Conservation (phyloP, 1,139 yeast genomes). For the Pichia terricola region DNA sequence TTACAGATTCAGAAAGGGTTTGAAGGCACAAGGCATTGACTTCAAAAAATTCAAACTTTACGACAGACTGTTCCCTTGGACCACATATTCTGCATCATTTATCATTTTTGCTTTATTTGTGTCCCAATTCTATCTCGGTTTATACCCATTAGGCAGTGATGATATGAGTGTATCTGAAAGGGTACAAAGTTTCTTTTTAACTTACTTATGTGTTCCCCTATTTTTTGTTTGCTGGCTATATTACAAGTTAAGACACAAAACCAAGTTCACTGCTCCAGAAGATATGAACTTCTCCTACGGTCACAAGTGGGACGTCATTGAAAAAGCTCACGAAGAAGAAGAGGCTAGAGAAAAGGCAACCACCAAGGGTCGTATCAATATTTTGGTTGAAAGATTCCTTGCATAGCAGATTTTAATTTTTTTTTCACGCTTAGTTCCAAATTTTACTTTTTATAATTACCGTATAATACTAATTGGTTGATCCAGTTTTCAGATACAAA, state of each 20-base stretch:
- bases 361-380: slow-evolving; percentile 6
- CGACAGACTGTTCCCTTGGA: slow-evolving; percentile 19
- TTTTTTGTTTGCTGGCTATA: slow-evolving; percentile 13
- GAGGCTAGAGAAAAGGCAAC: slow-evolving; percentile 10
- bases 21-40: slow-evolving; percentile 17
- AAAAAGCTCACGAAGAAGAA: slow-evolving; percentile 7
- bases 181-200: slow-evolving; percentile 15
- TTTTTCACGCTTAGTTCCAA: no score
- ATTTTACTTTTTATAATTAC: no score
- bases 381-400: slow-evolving; percentile 11
- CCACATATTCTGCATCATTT: slow-evolving; percentile 16
- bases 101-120: slow-evolving; percentile 14
- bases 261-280: slow-evolving; percentile 10
- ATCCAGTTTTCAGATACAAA: no score
- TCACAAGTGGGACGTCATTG: slow-evolving; percentile 17
- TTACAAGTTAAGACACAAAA: slow-evolving; percentile 15
- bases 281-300: slow-evolving; percentile 17
- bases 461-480: no score
- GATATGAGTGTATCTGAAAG: slow-evolving; percentile 12
- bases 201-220: slow-evolving; percentile 18
- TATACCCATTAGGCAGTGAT: slow-evolving; percentile 13
- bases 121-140: slow-evolving; percentile 16
- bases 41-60: slow-evolving; percentile 14
- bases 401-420: neutral
- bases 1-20: slow-evolving; percentile 37